A percentile compares a stretch with the other conserved stretches of the same genome.
phyloP scores from a whole-genome alignment of 257 asterid genomes.

The Buddleja alternifolia region DNA sequence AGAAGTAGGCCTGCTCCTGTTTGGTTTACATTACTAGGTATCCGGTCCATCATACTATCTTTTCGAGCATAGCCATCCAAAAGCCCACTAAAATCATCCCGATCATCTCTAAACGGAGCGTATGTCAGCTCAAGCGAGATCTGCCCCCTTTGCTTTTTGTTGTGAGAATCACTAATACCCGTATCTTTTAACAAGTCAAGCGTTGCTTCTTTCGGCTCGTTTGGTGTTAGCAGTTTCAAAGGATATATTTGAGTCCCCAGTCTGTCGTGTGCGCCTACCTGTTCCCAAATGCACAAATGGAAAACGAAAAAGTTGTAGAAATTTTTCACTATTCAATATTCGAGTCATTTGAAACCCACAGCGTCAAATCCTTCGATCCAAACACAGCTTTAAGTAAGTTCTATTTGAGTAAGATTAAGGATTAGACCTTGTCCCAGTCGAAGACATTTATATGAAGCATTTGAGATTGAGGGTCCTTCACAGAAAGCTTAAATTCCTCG shows the following conservation, averaged over 20 bases:
- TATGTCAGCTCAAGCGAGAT: slow-evolving; percentile 67
- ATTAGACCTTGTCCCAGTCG: slow-evolving; percentile 88
- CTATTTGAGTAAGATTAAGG: not conserved
- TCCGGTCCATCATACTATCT: slow-evolving; percentile 43
- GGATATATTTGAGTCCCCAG: slow-evolving; percentile 75
- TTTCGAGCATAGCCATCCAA: slow-evolving; percentile 41
- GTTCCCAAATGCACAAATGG: slow-evolving; percentile 15
- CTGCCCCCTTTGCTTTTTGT: slow-evolving; percentile 73
- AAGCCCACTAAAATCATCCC: slow-evolving; percentile 40
- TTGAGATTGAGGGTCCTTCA: slow-evolving; percentile 81
- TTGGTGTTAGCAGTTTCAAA: slow-evolving; percentile 58
- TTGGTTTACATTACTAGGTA: slow-evolving; percentile 45
- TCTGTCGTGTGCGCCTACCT: slow-evolving; percentile 86
- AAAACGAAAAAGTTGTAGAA: not conserved
- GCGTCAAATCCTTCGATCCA: too few species aligned
- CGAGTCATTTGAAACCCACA: too few species aligned
- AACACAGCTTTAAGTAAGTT: not conserved
- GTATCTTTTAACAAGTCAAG: slow-evolving; percentile 59
- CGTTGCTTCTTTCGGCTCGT: slow-evolving; percentile 60
- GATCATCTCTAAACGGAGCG: slow-evolving; percentile 79
- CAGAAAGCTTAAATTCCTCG: slow-evolving; percentile 83
- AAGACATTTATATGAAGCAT: slow-evolving; percentile 61
- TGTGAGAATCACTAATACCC: slow-evolving; percentile 33
- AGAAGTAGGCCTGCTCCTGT: slow-evolving; percentile 75
- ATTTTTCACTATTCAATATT: too few species aligned